Base-by-base conservation (phyloP, 495 filamentous ascomycete species). In the Tuber melanosporum region DNA sequence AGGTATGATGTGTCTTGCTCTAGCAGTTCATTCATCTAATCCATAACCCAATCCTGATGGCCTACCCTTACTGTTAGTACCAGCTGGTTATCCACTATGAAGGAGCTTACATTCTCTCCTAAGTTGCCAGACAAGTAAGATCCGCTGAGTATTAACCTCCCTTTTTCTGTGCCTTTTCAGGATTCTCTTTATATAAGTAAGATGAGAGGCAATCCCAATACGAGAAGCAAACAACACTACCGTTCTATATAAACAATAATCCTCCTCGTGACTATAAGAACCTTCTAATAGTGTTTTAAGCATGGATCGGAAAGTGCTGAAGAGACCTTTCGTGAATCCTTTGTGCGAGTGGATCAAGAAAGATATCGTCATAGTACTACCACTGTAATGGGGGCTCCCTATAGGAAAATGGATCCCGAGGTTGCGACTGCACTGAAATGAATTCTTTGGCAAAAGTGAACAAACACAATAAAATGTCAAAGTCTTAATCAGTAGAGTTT, bases 181-280 rank as follows among this genome's bases (percentile, higher is more conserved):
- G 20, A 86, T 72, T 39, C 84, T 81, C 69, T 85, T 84, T 43
- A 85, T 84, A 76, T 85, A 84, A 20, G 82, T 83, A 45, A 86
- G 76, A 46, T 85, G 80, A 72, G 80, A 81, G 20, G 82, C 83
- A 36, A 86, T 86, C 3, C 85, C 84, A 72, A 86, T 86, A 32
- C 85, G 81, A 20, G 82, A 84, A 10, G 83, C 79, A 74, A 84
- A 78, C 78, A 86, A 83, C 32, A 86, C 75, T 41, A 84, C 76
- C 73, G 82, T 78, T 26, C 84, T 77, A 78, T 83, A 85, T 44
- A 85, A 78, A n/a, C 82, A 79, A 76, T 85, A 73, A 69, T 81
- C 71, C 75, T 81, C 74, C 32, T 78, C 79, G 5, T 47, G 22
- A 26, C 85, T 83, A 82, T 84, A 86, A 26, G 83, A 84, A 15